These are phyloP conservation scores for Exophiala alcalophila DNA, from an alignment of 2,329 filamentous ascomycete genomes.

Conservation along the genomic window DNA sequence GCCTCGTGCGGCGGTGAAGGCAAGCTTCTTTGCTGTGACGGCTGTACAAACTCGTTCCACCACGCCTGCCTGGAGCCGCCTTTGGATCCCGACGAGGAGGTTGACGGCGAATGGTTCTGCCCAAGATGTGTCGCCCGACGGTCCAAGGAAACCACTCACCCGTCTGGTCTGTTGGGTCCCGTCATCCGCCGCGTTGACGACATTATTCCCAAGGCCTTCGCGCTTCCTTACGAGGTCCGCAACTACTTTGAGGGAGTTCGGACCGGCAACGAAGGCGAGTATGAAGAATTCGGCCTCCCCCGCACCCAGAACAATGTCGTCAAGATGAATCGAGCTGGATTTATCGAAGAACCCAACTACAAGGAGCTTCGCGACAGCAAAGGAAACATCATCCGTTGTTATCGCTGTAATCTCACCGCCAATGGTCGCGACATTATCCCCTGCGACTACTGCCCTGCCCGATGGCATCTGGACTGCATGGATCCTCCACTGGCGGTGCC, in stretches of 20 bases:
- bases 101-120: slow-evolving; percentile 79
- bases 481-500: slow-evolving; percentile 79
- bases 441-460: slow-evolving; percentile 76
- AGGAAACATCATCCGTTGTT: slow-evolving; percentile 73
- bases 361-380: slow-evolving; percentile 68
- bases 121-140: slow-evolving; percentile 60
- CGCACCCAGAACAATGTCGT: slow-evolving; percentile 32
- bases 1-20: slow-evolving; percentile 80
- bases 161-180: slow-evolving; percentile 43
- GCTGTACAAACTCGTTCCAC: slow-evolving; percentile 86
- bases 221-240: slow-evolving; percentile 67
- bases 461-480: slow-evolving; percentile 91
- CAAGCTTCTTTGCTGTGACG: slow-evolving; percentile 88
- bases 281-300: slow-evolving; percentile 60
- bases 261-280: slow-evolving; percentile 73
- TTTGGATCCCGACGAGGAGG: slow-evolving; percentile 59
- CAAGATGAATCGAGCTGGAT: slow-evolving; percentile 39
- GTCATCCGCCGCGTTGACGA: slow-evolving; percentile 65
- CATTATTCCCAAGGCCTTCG: slow-evolving; percentile 69
- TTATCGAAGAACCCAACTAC: slow-evolving; percentile 52
- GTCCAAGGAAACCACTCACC: slow-evolving; percentile 44
- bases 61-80: slow-evolving; percentile 84
- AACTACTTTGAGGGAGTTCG: slow-evolving; percentile 76
- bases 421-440: slow-evolving; percentile 71
- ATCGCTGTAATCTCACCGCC: slow-evolving; percentile 64